Evolutionary conservation across 306 rosid genomes (phyloP), one percentile per base, ranked within the genome.

Genomic region (Fragaria nilgerrensis): DNA sequence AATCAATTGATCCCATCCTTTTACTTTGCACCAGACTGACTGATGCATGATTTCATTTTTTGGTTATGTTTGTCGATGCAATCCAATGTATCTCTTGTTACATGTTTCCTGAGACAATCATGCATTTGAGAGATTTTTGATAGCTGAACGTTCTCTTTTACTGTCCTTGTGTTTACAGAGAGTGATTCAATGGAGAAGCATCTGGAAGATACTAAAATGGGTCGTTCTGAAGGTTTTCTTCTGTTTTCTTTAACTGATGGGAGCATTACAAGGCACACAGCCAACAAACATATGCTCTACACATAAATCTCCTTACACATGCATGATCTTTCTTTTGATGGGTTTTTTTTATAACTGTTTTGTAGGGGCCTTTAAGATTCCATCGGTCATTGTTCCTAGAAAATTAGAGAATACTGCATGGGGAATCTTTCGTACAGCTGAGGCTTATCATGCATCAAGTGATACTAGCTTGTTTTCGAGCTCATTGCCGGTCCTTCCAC

Each of bases 391-490:
- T 44, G n/a, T 75, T 78, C 79, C 85, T 4, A 84, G 78, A 77
- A 86, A 81, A 59, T 63, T 8, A 74, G 90, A 87, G 77, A 88
- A 79, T 74, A 72, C 65, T 65, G 91, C 87, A 11, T 87, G 98
- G 95, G 93, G 96, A 75, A 80, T 88, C 56, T 80, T 84, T 1
- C 85, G 25, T 25, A 59, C 78, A 22, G 50, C 84, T 74, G 80
- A 84, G 80, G 58, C 84, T 15, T 84, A 83, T 82, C 95, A 86
- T 61, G 79, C 87, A 70, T 85, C 95, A 37, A 91, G 77, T 82
- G 96, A 91, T 75, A 85, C 81, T 73, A 87, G 97, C 87, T 80
- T 93, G 87, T 93, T 93, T 85, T 93, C 96, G 17, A 88, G 90
- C 74, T 91, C 96, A 23, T 82, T 93, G 76, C 96, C 97, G 29